Conservation (phyloP, 306 rosid genomes). For the Cucurbita ficifolia region DNA sequence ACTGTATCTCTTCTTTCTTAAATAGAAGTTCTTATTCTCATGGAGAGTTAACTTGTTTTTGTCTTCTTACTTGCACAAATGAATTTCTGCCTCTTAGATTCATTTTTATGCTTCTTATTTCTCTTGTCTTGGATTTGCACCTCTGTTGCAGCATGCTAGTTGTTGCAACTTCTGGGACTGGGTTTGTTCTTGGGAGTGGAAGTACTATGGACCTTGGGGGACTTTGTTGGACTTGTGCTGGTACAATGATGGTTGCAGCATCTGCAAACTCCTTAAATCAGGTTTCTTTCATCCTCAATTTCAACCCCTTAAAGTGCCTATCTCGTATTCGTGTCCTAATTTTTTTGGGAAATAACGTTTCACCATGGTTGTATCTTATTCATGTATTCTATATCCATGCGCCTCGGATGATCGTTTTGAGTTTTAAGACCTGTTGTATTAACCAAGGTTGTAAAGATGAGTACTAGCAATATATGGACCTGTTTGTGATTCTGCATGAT, state of each 20-base stretch:
- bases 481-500: background rate
- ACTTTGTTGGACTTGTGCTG: slow-evolving; percentile 76
- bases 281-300: slow-evolving; percentile 27
- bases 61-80: background rate
- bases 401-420: background rate
- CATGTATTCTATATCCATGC: background rate
- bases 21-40: background rate
- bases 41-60: background rate
- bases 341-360: background rate
- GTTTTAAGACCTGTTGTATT: background rate
- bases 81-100: background rate
- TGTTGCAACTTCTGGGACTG: slow-evolving; percentile 93
- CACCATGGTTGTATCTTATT: background rate
- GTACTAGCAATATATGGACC: background rate
- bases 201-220: slow-evolving; percentile 41
- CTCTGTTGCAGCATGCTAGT: slow-evolving; percentile 63
- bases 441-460: background rate
- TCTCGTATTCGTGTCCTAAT: background rate
- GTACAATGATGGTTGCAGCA: slow-evolving; percentile 98
- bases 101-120: background rate
- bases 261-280: slow-evolving; percentile 87
- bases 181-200: slow-evolving; percentile 78
- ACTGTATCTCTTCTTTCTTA: background rate
- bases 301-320: background rate
- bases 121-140: background rate